Evolutionary conservation across 164 flowering plant species (phyloP), one percentile per base, ranked within the genome.

Genomic region (Cinnamomum micranthum): DNA sequence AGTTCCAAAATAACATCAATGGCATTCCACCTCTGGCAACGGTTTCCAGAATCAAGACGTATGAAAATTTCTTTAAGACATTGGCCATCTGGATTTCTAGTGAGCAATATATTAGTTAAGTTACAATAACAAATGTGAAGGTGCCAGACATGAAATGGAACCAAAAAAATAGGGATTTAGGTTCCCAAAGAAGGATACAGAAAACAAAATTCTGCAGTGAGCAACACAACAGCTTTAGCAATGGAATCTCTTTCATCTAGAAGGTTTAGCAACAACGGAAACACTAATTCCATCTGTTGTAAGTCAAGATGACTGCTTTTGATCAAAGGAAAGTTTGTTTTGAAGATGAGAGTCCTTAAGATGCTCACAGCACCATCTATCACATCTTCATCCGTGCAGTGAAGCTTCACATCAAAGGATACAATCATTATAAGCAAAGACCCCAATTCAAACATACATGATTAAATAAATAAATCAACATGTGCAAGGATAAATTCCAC

Each of bases 211-310:
- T 94, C 97, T 80, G 97, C 94, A 64, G 82, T 73, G 14, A 91
- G 88, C 68, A 77, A 76, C 71, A 83, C 85, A 78, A 87, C 91
- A 76, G 95, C 95, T 87, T 84, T 87, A 50, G 97, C 87, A 22
- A 87, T 72, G 23, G 85, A 82, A 77, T 94, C 94, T 69, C 85
- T 84, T 81, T 88, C 97, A 86, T 92, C 94, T 47, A 94, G 81
- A 81, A 94, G 86, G 74, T 83, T 79, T 71, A 94, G 84, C 70
- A 94, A 77, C 72, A 77, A 75, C 14, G 90, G 86, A 24, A 91
- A 50, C 68, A 86, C 79, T 65, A 79, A 77, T 78, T 91, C 85
- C 80, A 85, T 81, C 73, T 83, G 82, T 74, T 74, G 80, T 27
- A 71, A 68, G 64, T 85, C 83, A 55, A 24, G 31, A 70, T 69